Conservation (phyloP, 2,329 filamentous ascomycete species). For the Diaporthe sp. region DNA sequence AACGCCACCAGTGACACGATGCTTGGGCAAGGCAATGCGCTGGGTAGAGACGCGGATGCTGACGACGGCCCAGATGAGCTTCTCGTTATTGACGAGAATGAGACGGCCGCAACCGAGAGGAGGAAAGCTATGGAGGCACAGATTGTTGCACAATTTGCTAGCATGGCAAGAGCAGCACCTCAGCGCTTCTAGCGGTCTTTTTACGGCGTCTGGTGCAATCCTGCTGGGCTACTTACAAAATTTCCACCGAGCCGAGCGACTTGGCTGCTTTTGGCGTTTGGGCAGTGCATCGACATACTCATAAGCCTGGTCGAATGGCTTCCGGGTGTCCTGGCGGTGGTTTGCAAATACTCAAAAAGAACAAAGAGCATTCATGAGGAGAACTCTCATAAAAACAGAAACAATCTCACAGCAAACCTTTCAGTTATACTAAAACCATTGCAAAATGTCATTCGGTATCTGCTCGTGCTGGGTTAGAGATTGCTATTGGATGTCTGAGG, state of each 20-base stretch:
- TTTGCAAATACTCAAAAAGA: neutral
- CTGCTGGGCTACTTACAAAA: neutral
- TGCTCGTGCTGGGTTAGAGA: neutral
- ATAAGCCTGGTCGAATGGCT: no score
- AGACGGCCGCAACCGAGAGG: conserved; percentile 15
- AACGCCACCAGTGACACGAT: neutral
- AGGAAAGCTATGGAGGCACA: conserved; percentile 13
- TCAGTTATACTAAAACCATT: neutral
- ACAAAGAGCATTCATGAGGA: neutral
- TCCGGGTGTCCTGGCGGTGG: neutral
- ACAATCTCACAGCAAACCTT: neutral
- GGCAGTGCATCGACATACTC: neutral
- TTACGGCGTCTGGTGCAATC: neutral
- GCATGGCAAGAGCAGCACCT: neutral
- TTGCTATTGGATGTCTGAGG: neutral
- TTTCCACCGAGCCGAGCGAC: no score
- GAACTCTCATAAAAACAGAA: neutral
- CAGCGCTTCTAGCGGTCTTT: neutral
- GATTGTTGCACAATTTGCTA: conserved; percentile 30
- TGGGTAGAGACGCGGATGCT: neutral
- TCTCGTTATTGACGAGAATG: conserved; percentile 33
- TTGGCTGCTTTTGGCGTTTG: no score
- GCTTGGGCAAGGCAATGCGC: neutral
- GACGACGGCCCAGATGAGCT: conserved; percentile 27
- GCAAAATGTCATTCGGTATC: neutral